Evolutionary conservation across 2,329 filamentous ascomycete genomes (phyloP), one percentile per base, ranked within the genome.

Genomic region (Penicillium hesseltinei): DNA sequence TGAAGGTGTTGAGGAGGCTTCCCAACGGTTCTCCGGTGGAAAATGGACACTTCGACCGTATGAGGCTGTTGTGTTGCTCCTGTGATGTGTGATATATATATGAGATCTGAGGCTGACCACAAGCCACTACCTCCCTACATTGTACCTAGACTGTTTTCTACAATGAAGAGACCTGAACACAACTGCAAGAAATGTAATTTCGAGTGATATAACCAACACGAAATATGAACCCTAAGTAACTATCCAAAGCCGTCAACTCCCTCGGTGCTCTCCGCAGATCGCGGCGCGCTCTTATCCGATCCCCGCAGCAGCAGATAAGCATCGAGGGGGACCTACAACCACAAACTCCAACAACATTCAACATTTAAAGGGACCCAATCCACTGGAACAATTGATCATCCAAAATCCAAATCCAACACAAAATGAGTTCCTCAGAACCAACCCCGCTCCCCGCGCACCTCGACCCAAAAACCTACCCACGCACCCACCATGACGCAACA

Each of bases 401-500:
- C 5, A 23, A 31, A 54, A 6, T 15, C 44, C 42, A 43, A 11
- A 8, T 13, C 47, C 38, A 48, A 11, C 8, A 23, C 27, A 35
- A 38, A 46, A 66, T 66, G 62, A 56, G 60, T 27, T 38, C 58
- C 42, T 19, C 55, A 29, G 51, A 59, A 23, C 9, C 10, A 33
- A 8, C 59, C 13, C 21, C 58, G 11, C 51, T 65, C 17, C 71
- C 70, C 35, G 48, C 71, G 2, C 68, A 75, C 52, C 73, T 73
- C 52, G 70, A 76, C 63, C 74, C 74, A 40, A 62, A 66, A 33
- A 77, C 74, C 56, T 78, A 77, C 62, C 75, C 75, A 23, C 75
- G 73, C 62, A 71, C 63, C 52, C 64, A 67, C 33, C 64, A 68
- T 47, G 62, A 71, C 49, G 33, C 67, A 15, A 33, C 65, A 23